These are phyloP conservation scores for Phaeosphaeriaceae sp. DNA, from an alignment of 2,329 filamentous ascomycete genomes.

Conservation along the genomic window DNA sequence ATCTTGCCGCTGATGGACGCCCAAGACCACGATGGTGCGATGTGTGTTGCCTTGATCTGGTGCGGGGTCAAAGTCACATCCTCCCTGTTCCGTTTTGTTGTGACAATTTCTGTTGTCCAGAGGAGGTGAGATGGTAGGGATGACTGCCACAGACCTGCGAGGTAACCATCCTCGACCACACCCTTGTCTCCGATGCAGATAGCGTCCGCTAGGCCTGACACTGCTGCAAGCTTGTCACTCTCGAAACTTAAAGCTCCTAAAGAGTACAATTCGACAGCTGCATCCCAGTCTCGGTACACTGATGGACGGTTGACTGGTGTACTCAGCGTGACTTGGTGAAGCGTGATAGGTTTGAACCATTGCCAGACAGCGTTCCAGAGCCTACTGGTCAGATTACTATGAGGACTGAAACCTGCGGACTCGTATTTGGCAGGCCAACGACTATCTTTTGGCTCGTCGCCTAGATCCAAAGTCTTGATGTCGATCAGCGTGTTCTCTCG, in stretches of 20 bases:
- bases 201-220: constrained; percentile 12
- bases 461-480: constrained; percentile 8
- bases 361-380: neutral
- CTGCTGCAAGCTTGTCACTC: constrained; percentile 9
- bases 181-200: neutral
- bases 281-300: constrained; percentile 7
- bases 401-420: neutral
- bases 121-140: constrained; percentile 9
- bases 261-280: constrained; percentile 8
- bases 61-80: neutral
- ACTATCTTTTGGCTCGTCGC: neutral
- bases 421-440: constrained; percentile 7
- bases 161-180: constrained; percentile 4
- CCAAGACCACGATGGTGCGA: constrained; percentile 25
- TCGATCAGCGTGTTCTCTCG: constrained; percentile 1
- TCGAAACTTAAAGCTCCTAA: neutral
- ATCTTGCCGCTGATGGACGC: constrained; percentile 13
- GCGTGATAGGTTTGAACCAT: neutral
- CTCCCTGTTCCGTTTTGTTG: neutral
- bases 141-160: constrained; percentile 16
- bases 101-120: constrained; percentile 2
- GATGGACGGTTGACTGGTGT: neutral
- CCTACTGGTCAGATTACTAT: neutral
- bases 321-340: constrained; percentile 3
- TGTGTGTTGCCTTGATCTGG: neutral